phyloP scores from a whole-genome alignment of 2,329 filamentous ascomycete genomes.

The Parastagonospora avenae region DNA sequence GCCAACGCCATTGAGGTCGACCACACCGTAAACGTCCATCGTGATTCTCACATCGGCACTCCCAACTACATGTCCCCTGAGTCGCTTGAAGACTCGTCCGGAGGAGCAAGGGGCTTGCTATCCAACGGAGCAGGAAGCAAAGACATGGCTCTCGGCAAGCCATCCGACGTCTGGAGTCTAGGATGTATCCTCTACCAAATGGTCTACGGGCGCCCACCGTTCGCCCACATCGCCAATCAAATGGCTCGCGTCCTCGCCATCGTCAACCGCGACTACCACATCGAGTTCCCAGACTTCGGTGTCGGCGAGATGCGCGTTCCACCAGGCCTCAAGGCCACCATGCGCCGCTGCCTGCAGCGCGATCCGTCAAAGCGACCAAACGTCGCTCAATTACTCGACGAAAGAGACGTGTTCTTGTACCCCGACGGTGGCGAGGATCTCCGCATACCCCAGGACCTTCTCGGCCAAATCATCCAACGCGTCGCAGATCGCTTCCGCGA shows the following conservation, averaged over 20 bases:
- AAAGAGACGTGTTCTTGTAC: slow-evolving; percentile 63
- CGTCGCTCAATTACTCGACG: slow-evolving; percentile 60
- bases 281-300: slow-evolving; percentile 73
- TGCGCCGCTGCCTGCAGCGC: slow-evolving; percentile 64
- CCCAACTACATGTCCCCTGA: slow-evolving; percentile 99
- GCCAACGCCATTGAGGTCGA: slow-evolving; percentile 96
- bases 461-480: slow-evolving; percentile 63
- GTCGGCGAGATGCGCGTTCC: slow-evolving; percentile 67
- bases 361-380: slow-evolving; percentile 63
- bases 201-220: slow-evolving; percentile 95
- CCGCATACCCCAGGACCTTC: slow-evolving; percentile 58
- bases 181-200: slow-evolving; percentile 98
- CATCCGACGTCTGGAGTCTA: slow-evolving; percentile 93
- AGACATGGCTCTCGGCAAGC: slow-evolving; percentile 94
- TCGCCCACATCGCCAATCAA: slow-evolving; percentile 87
- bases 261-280: slow-evolving; percentile 74
- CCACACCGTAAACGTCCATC: slow-evolving; percentile 95
- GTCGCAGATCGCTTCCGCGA: slow-evolving; percentile 65
- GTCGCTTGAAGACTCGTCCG: slow-evolving; percentile 86
- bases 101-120: slow-evolving; percentile 52
- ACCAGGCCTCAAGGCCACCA: slow-evolving; percentile 59
- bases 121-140: slow-evolving; percentile 57
- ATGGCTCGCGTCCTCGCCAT: slow-evolving; percentile 87
- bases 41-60: slow-evolving; percentile 92
- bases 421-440: slow-evolving; percentile 61